A percentile compares a stretch with the other conserved stretches of the same genome.
phyloP scores from a whole-genome alignment of 805 yeast species.

The Candida mattraensis region DNA sequence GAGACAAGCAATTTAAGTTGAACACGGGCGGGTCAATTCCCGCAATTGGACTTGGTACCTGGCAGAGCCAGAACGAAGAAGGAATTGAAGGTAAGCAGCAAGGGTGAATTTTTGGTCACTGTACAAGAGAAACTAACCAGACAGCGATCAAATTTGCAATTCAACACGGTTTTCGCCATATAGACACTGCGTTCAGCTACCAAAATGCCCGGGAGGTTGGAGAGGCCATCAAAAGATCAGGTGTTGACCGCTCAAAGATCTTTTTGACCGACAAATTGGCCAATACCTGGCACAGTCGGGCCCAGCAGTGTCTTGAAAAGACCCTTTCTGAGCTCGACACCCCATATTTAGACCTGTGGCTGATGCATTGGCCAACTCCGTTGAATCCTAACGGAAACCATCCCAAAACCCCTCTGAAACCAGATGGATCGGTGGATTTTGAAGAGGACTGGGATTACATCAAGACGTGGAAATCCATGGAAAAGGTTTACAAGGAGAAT shows the following conservation, averaged over 20 bases:
- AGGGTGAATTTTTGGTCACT: no score
- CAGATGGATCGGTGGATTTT: slow-evolving; percentile 24
- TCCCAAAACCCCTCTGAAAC: slow-evolving; percentile 27
- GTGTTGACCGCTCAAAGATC: slow-evolving; percentile 13
- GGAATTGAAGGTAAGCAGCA: no score
- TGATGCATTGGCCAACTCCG: slow-evolving; percentile 48
- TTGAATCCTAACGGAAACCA: slow-evolving; percentile 26
- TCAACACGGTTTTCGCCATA: slow-evolving; percentile 37
- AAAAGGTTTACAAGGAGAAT: slow-evolving; percentile 59
- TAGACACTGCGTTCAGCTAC: slow-evolving; percentile 43
- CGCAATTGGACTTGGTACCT: slow-evolving; percentile 25
- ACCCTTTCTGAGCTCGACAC: slow-evolving; percentile 38
- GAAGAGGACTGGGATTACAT: slow-evolving; percentile 49
- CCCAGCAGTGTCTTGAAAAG: slow-evolving; percentile 35
- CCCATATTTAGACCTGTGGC: slow-evolving; percentile 45
- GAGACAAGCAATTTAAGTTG: no score
- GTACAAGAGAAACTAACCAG: no score
- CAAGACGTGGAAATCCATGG: slow-evolving; percentile 65
- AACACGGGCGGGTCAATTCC: no score
- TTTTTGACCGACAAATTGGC: slow-evolving; percentile 20
- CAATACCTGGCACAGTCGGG: slow-evolving; percentile 31
- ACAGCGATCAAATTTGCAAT: slow-evolving; percentile 32
- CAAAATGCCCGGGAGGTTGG: slow-evolving; percentile 43
- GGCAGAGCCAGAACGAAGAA: slow-evolving; percentile 19
- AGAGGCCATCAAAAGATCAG: slow-evolving; percentile 32